A percentile compares a stretch with the other conserved stretches of the same genome.
phyloP scores from a whole-genome alignment of 495 filamentous ascomycete species.

The Neurospora tetraspora region DNA sequence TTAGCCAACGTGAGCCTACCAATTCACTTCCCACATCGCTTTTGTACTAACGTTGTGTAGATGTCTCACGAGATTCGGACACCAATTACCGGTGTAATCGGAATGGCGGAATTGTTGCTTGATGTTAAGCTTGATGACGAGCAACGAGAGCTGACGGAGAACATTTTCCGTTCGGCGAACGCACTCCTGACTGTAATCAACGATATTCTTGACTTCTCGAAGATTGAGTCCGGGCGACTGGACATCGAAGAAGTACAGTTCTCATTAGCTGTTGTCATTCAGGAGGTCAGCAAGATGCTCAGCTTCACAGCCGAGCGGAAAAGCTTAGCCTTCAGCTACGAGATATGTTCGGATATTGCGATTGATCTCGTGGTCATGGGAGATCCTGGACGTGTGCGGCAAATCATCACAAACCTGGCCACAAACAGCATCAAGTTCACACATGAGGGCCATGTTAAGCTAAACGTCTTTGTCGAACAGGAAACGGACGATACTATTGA shows the following conservation, averaged over 20 bases:
- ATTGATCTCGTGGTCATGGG: slow-evolving; percentile 49
- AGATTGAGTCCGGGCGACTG: slow-evolving; percentile 67
- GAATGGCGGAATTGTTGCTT: slow-evolving; percentile 60
- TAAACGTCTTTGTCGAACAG: slow-evolving; percentile 36
- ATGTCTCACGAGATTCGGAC: slow-evolving; percentile 91
- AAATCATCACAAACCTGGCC: slow-evolving; percentile 79
- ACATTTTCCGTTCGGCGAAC: slow-evolving; percentile 72
- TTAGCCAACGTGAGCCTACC: slow-evolving; percentile 41
- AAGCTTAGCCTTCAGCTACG: slow-evolving; percentile 43
- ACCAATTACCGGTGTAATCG: slow-evolving; percentile 55
- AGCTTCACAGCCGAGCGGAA: slow-evolving; percentile 49
- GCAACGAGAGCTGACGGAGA: slow-evolving; percentile 64
- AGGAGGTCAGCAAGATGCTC: slow-evolving; percentile 59
- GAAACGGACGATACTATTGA: slow-evolving; percentile 39
- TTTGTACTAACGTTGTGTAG: slow-evolving; percentile 16
- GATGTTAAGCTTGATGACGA: slow-evolving; percentile 57
- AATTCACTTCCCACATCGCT: too few species aligned
- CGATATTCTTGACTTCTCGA: slow-evolving; percentile 81
- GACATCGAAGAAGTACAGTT: slow-evolving; percentile 76
- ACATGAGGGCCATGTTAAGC: slow-evolving; percentile 54
- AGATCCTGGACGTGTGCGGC: slow-evolving; percentile 68
- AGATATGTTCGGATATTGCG: slow-evolving; percentile 33
- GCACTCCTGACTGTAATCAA: slow-evolving; percentile 81
- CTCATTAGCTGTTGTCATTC: slow-evolving; percentile 59
- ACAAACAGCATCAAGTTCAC: slow-evolving; percentile 89